Conservation (phyloP, 148 eudicot species). For the Camellia sinensis region DNA sequence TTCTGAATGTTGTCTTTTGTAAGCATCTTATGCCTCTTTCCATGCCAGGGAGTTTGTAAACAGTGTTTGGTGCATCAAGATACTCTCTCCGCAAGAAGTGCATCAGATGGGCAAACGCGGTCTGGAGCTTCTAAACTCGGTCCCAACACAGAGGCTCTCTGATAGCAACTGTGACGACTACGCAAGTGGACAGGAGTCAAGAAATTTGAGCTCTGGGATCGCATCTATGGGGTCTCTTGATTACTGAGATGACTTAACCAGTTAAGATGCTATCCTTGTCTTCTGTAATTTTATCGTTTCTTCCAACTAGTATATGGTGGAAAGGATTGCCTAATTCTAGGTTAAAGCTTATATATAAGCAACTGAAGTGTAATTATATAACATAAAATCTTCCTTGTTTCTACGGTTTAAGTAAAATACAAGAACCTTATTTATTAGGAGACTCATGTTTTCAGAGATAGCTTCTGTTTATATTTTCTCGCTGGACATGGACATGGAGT, state of each 20-base stretch:
- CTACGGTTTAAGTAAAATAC: not conserved
- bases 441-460: constrained; percentile 1
- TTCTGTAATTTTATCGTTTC: constrained; percentile 9
- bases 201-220: constrained; percentile 45
- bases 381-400: not conserved
- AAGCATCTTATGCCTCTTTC: not conserved
- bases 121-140: constrained; percentile 49
- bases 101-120: constrained; percentile 73
- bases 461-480: constrained; percentile 14
- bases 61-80: constrained; percentile 76
- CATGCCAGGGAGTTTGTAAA: constrained; percentile 67
- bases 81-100: constrained; percentile 73
- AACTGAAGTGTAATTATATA: constrained; percentile 18
- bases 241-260: constrained; percentile 32
- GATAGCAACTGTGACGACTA: constrained; percentile 48
- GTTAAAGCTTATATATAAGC: constrained; percentile 9
- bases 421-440: constrained; percentile 2
- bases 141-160: constrained; percentile 40
- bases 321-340: constrained; percentile 21
- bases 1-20: not conserved
- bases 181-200: constrained; percentile 33
- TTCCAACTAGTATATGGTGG: not conserved
- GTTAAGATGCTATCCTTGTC: not conserved
- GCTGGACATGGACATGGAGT: not conserved
- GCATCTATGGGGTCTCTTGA: constrained; percentile 59